phyloP scores from a whole-genome alignment of 2,329 filamentous ascomycete genomes.

The Paramyrothecium roridum region DNA sequence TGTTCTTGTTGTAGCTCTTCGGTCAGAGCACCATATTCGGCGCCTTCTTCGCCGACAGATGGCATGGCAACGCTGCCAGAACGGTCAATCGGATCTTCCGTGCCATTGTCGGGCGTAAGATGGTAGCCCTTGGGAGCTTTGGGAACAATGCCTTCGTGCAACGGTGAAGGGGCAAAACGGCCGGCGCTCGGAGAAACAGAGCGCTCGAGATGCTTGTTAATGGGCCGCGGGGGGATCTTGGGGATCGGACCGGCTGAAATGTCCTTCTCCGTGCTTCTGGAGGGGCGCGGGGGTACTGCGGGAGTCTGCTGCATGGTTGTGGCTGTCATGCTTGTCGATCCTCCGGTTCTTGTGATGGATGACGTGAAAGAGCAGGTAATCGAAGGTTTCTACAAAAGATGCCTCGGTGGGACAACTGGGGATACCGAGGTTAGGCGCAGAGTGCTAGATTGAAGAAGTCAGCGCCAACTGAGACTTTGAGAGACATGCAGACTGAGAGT shows the following conservation, averaged over 20 bases:
- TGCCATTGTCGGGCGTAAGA: constrained; percentile 27
- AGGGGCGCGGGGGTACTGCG: constrained; percentile 55
- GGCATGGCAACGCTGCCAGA: constrained; percentile 79
- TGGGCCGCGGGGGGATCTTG: constrained; percentile 75
- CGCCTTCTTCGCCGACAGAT: constrained; percentile 83
- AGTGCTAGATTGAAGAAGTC: not conserved
- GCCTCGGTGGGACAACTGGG: not conserved
- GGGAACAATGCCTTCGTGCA: constrained; percentile 66
- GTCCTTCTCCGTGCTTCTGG: constrained; percentile 45
- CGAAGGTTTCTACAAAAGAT: not conserved
- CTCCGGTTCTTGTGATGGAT: not conserved
- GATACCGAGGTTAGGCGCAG: not conserved
- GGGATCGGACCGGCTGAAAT: constrained; percentile 45
- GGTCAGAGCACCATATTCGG: constrained; percentile 69
- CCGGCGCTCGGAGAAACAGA: constrained; percentile 74
- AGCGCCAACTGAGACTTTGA: not conserved
- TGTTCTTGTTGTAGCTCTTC: constrained; percentile 43
- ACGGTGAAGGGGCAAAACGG: constrained; percentile 79
- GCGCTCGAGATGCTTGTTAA: constrained; percentile 67
- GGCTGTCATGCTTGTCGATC: constrained; percentile 40
- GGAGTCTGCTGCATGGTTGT: constrained; percentile 48
- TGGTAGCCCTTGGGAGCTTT: constrained; percentile 38
- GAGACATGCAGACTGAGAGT: not conserved
- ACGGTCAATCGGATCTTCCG: constrained; percentile 49
- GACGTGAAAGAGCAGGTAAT: not conserved